Evolutionary conservation across 768 basidiomycete genomes (phyloP).

Genomic region (Mycena floridula): DNA sequence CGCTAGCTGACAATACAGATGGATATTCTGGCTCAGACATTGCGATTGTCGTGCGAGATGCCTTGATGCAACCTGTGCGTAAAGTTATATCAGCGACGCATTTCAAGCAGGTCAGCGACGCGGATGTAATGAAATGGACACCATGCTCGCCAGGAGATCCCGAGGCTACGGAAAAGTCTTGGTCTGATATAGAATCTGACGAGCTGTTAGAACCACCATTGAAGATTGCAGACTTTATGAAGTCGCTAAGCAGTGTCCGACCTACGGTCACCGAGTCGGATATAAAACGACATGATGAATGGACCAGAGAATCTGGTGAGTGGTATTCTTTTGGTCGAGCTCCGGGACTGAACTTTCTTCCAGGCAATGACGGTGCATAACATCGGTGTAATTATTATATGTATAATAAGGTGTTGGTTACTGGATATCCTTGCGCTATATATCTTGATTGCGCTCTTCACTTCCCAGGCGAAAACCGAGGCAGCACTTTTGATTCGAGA

Average conservation of each 20-base stretch:
- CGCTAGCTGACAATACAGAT: slow-evolving; percentile 81
- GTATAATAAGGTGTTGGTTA: too few species aligned
- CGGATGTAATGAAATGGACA: slow-evolving; percentile 60
- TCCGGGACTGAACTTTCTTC: too few species aligned
- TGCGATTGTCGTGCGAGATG: slow-evolving; percentile 89
- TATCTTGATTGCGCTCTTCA: too few species aligned
- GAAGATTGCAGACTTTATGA: slow-evolving; percentile 73
- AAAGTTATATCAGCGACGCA: slow-evolving; percentile 95
- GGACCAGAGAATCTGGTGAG: slow-evolving; percentile 82
- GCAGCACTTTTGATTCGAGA: too few species aligned
- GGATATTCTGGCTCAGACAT: slow-evolving; percentile 97
- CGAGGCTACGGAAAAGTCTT: slow-evolving; percentile 78
- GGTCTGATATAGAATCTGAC: slow-evolving; percentile 84
- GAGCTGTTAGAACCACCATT: slow-evolving; percentile 88
- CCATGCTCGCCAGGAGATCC: slow-evolving; percentile 95
- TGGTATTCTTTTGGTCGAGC: slow-evolving; percentile 4
- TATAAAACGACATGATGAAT: slow-evolving; percentile 76
- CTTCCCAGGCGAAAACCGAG: too few species aligned
- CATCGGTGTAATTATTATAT: too few species aligned
- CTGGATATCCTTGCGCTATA: too few species aligned
- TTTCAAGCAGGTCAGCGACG: slow-evolving; percentile 61
- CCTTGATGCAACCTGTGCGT: slow-evolving; percentile 96
- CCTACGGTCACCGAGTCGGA: slow-evolving; percentile 89
- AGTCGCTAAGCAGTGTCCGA: slow-evolving; percentile 67
- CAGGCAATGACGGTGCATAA: too few species aligned